Base-by-base conservation (phyloP, 805 yeast genomes). In the Scheffersomyces amazonensis region DNA sequence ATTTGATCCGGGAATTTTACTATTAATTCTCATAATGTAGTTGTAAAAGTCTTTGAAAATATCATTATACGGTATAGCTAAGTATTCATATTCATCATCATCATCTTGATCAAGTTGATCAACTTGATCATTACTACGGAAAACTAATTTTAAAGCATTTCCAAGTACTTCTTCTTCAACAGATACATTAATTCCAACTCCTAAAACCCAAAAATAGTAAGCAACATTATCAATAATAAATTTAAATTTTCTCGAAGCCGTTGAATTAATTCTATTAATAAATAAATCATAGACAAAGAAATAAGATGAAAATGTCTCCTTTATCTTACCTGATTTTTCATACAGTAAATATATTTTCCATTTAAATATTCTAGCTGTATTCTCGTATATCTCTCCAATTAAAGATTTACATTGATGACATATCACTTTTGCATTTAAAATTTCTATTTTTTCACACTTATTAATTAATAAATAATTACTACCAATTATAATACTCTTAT, bases 381-480 rank as follows among this genome's bases (percentile, higher is more conserved):
- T 40, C 11, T 43, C 47, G 24, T 44, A 73, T 9, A 51, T 23
- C 12, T 58, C 64, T 0, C 86, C 86, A 2, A 80, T 18, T 1
- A 30, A 6, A 1, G 25, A 2, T 0, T 52, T 47, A 50, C 86
- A 80, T 1, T 36, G 19, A 0, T 4, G 8, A 51, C 83, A 78
- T 3, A 18, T 17, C 0, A 67, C 48, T 2, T 21, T 12, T 2
- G 29, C 20, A 4, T 43, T 44, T 7, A 32, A 27, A 2, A 13
- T 27, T 2, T 34, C 35, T 1, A 46, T 41, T n/a, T 37, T 37
- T 1, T 33, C 30, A 2, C 39, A 42, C 13, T 24, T 43, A 35
- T 73, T 61, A 2, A 76, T 37, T 2, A 75, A 52, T 17, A 83
- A 47, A 49, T 83, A 85, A 37, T 75, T 73, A 3, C 73, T 62